These are phyloP conservation scores for Parasarocladium wereldwijsianum DNA, from an alignment of 2,329 filamentous ascomycete genomes.

Conservation along the genomic window DNA sequence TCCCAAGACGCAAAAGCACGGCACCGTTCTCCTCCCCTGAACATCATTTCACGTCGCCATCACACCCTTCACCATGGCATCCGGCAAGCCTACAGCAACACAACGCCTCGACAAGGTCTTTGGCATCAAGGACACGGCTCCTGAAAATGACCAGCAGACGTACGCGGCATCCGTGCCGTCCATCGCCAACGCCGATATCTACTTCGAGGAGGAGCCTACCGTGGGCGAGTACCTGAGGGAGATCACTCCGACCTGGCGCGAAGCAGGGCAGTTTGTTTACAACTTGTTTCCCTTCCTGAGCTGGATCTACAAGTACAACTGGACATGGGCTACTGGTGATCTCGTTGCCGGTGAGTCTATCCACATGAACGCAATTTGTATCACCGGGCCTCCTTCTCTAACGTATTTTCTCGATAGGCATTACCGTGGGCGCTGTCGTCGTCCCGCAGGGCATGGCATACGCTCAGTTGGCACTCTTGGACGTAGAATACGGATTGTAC, in stretches of 20 bases:
- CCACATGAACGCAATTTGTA: neutral
- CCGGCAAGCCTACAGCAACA: constrained; percentile 10
- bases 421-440: constrained; percentile 36
- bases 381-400: neutral
- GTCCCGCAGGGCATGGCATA: constrained; percentile 42
- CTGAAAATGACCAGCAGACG: constrained; percentile 10
- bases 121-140: constrained; percentile 16
- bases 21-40: too few relatives aligned
- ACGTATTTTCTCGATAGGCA: constrained; percentile 13
- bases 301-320: constrained; percentile 36
- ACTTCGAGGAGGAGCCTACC: constrained; percentile 26
- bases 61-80: constrained; percentile 7
- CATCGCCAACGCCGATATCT: constrained; percentile 21
- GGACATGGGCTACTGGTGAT: constrained; percentile 30
- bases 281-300: constrained; percentile 31
- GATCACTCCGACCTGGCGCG: constrained; percentile 17
- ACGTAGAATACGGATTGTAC: constrained; percentile 33
- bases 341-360: constrained; percentile 24
- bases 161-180: constrained; percentile 14
- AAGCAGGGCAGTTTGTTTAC: constrained; percentile 19
- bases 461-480: constrained; percentile 30
- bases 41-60: too few relatives aligned
- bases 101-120: constrained; percentile 16
- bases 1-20: too few relatives aligned
- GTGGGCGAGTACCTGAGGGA: constrained; percentile 25